Base-by-base conservation (phyloP, 2,329 filamentous ascomycete genomes). In the Tolypocladium endophyticum region DNA sequence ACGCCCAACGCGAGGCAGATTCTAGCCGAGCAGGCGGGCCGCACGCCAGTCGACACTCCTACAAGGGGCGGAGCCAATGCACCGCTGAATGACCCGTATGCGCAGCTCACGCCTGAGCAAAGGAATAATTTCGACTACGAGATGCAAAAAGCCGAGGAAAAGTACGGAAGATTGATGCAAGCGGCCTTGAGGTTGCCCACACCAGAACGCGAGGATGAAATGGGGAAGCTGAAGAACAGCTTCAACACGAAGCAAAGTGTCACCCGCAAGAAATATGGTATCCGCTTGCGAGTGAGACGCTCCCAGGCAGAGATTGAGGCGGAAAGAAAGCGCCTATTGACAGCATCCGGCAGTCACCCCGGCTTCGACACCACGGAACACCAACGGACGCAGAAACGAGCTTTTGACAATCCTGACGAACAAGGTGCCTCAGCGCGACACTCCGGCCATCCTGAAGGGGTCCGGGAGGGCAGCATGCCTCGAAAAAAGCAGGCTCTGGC, bases 261-360 rank as follows among this genome's bases (percentile, higher is more conserved):
- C n/a, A 79, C 82, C 3, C 77, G 82, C 16, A 84, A 82, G 66
- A 83, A 78, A 61, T 84, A 79, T 61, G 82, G 82, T n/a, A 80
- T 85, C 38, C 75, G 76, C 1, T 73, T 85, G 18, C 76, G 80
- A 0, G 74, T 78, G 62, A 72, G 80, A 16, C 77, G 81, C 0
- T 77, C 76, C 2, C 77, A 68, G 61, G 73, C 72, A 0, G 77
- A 80, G 61, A 78, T 82, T 20, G 72, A 77, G 2, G 73, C 74
- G 11, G 71, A 76, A n/a, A 76, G 77, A 12, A 69, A 72, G 58
- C 74, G 75, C 16, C 66, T 77, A 4, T 57, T 73, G 20, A 64
- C 64, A 3, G 57, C 63, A 20, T 12, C 28, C 9, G 18, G 30
- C 5, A 20, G 20, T n/a, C 18, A 18, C 18, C 12, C 30, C 30